Evolutionary conservation across 768 basidiomycete species (phyloP).

Genomic region (Paxillus rubicundulus): DNA sequence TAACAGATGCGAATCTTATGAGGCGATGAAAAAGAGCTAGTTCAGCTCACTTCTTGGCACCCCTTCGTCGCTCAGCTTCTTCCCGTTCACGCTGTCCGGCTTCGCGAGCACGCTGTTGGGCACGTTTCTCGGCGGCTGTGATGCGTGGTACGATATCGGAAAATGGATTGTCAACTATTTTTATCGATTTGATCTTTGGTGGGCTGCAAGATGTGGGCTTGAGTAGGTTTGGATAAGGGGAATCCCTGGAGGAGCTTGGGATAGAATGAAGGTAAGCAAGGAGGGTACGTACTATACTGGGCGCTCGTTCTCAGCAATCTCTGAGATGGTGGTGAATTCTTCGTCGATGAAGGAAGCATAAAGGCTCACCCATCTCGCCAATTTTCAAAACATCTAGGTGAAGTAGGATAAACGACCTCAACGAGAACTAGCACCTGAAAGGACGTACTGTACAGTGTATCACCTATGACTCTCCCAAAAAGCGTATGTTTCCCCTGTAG

Average conservation of each 20-base stretch:
- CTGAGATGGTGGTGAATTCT: slow-evolving; percentile 33
- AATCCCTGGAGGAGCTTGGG: background rate
- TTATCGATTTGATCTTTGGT: slow-evolving; percentile 83
- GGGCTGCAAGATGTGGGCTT: slow-evolving; percentile 50
- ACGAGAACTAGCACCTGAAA: background rate
- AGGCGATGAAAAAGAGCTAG: background rate
- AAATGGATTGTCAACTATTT: slow-evolving; percentile 91
- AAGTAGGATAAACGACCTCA: background rate
- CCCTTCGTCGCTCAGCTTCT: slow-evolving; percentile 64
- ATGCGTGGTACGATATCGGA: slow-evolving; percentile 94
- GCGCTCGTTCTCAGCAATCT: slow-evolving; percentile 68
- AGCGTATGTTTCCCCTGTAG: slow-evolving; percentile 92
- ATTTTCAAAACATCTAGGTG: slow-evolving; percentile 84
- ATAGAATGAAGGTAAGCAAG: background rate
- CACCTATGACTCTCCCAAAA: slow-evolving; percentile 87
- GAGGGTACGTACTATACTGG: slow-evolving; percentile 69
- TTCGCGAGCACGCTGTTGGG: slow-evolving; percentile 79
- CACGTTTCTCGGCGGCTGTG: slow-evolving; percentile 87
- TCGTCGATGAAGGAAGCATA: background rate
- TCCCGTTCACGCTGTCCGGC: slow-evolving; percentile 76
- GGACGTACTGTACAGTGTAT: slow-evolving; percentile 82
- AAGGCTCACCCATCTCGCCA: slow-evolving; percentile 72
- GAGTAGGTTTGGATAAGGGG: background rate
- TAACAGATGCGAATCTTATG: background rate
- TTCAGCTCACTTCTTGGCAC: slow-evolving; percentile 79